Conservation (phyloP, 2,329 filamentous ascomycete genomes). For the Cytospora schulzeri region DNA sequence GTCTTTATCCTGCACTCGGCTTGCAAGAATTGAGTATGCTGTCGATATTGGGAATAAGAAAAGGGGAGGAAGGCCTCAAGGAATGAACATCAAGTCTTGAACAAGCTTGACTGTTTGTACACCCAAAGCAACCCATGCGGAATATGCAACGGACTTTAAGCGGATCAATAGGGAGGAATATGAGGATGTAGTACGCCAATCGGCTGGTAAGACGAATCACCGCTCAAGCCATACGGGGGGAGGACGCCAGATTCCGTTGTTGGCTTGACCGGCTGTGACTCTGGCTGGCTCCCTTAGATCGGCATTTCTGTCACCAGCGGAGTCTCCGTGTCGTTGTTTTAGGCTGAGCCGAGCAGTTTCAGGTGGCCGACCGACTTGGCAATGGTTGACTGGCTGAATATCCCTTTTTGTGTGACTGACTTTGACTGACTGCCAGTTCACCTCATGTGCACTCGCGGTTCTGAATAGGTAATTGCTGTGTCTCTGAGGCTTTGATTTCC, state of each 20-base stretch:
- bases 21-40: not conserved
- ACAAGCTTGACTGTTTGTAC: conserved; percentile 1
- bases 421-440: not conserved
- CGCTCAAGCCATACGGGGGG: not conserved
- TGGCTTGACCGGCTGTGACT: not conserved
- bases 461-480: not conserved
- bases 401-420: not conserved
- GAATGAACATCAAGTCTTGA: not conserved
- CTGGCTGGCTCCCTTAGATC: not conserved
- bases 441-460: not conserved
- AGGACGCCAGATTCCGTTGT: not conserved
- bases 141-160: conserved; percentile 12
- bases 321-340: not conserved
- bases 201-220: not conserved
- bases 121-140: not conserved
- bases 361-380: not conserved
- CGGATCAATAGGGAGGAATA: conserved; percentile 2
- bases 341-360: not conserved
- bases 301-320: not conserved
- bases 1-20: not conserved
- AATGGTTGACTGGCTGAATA: not conserved
- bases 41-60: not conserved
- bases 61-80: not conserved
- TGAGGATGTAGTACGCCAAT: conserved; percentile 12
- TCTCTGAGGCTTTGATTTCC: not conserved